Percentiles rank a stretch among this genome's conserved stretches.
phyloP scores from a whole-genome alignment of 257 asterid species.

The Plantago elongata region DNA sequence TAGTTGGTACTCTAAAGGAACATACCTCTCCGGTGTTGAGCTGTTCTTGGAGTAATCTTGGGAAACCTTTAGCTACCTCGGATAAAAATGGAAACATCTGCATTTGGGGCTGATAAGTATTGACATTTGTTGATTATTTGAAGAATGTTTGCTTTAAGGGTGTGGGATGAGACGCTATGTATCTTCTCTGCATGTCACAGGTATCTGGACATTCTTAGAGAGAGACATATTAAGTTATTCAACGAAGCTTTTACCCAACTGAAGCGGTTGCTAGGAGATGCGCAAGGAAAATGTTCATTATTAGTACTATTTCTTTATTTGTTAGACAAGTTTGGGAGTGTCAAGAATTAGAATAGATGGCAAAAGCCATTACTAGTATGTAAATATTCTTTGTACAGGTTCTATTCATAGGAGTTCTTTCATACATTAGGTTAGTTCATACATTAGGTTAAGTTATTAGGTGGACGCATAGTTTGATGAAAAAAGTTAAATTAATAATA shows the following conservation, averaged over 20 bases:
- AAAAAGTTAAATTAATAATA: too few relatives aligned
- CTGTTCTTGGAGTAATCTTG: conserved; percentile 83
- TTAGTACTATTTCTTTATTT: conserved; percentile 26
- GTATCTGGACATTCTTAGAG: too few relatives aligned
- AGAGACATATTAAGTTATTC: too few relatives aligned
- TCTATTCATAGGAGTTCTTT: not conserved
- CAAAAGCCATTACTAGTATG: conserved; percentile 10
- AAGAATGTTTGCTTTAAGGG: not conserved
- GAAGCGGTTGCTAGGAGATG: too few relatives aligned
- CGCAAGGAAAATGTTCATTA: not conserved
- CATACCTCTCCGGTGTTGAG: conserved; percentile 63
- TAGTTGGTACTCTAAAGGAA: conserved; percentile 79
- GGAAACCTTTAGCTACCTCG: conserved; percentile 75
- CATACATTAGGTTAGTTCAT: too few relatives aligned
- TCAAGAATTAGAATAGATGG: conserved; percentile 13
- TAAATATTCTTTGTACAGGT: conserved; percentile 19
- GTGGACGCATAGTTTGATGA: too few relatives aligned
- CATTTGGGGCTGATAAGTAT: conserved; percentile 40
- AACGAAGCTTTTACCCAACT: too few relatives aligned
- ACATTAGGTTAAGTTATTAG: too few relatives aligned
- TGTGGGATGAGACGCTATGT: not conserved
- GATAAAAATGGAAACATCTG: conserved; percentile 76
- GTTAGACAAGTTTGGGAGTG: conserved; percentile 10
- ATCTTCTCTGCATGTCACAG: too few relatives aligned
- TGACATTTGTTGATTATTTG: conserved; percentile 5